Percentiles rank a stretch among this genome's conserved stretches.
These are phyloP conservation scores for Pseudonitzschia delicatissima DNA, from an alignment of 108 stramenopile genomes.

Conservation along the genomic window DNA sequence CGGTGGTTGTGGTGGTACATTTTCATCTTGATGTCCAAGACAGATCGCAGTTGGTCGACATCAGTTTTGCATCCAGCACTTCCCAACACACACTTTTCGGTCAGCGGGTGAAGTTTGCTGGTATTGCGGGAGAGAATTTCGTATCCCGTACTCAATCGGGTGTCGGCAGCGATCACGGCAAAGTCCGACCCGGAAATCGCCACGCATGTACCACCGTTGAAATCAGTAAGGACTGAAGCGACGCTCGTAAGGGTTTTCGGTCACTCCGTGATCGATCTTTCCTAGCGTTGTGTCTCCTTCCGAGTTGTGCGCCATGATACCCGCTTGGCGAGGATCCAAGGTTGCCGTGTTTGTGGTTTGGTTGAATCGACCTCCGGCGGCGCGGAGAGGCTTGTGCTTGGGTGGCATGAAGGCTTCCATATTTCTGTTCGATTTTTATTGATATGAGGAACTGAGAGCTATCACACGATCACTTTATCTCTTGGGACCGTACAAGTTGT, in stretches of 20 bases:
- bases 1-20: slow-evolving; percentile 94
- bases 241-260: slow-evolving; percentile 78
- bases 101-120: slow-evolving; percentile 80
- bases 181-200: slow-evolving; percentile 91
- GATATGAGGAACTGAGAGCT: no score
- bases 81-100: slow-evolving; percentile 84
- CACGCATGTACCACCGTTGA: slow-evolving; percentile 90
- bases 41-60: slow-evolving; percentile 88
- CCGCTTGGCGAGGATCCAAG: slow-evolving; percentile 12
- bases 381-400: slow-evolving; percentile 26
- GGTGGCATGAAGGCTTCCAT: slow-evolving; percentile 15
- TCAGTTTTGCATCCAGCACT: slow-evolving; percentile 97
- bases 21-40: slow-evolving; percentile 88
- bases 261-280: slow-evolving; percentile 69
- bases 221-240: slow-evolving; percentile 90
- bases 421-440: no score
- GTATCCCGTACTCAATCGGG: slow-evolving; percentile 90
- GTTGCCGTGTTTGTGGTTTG: neutral
- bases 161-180: slow-evolving; percentile 96
- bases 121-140: slow-evolving; percentile 89
- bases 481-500: no score
- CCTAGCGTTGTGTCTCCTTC: slow-evolving; percentile 29
- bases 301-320: slow-evolving; percentile 14
- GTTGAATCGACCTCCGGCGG: slow-evolving; percentile 11
- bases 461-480: no score